These are phyloP conservation scores for Plectranthus barbatus DNA, from an alignment of 257 asterid species.

Conservation along the genomic window DNA sequence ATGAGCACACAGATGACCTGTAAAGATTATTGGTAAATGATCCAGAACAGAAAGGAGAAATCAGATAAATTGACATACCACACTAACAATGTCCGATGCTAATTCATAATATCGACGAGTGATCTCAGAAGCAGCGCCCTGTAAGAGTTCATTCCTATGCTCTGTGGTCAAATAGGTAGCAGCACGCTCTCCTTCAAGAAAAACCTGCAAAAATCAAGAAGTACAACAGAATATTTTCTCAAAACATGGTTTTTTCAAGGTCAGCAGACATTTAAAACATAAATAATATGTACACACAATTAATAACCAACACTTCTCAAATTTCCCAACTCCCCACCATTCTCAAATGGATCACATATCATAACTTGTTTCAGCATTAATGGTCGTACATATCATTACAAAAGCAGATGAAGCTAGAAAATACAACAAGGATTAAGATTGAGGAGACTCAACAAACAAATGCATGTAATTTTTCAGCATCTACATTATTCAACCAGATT, in stretches of 20 bases:
- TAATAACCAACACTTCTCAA: neutral
- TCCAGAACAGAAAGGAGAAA: constrained; percentile 1
- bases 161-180: constrained; percentile 49
- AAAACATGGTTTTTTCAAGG: neutral
- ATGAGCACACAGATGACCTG: neutral
- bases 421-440: neutral
- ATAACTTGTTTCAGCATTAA: neutral
- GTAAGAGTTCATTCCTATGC: constrained; percentile 55
- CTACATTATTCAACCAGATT: neutral
- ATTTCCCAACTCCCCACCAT: neutral
- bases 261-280: neutral
- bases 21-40: neutral
- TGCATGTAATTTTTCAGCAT: constrained; percentile 1
- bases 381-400: neutral
- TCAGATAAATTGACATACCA: constrained; percentile 44
- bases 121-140: constrained; percentile 64
- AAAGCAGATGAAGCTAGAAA: neutral
- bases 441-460: neutral
- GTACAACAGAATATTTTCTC: neutral
- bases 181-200: constrained; percentile 83
- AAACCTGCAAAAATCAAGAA: constrained; percentile 37
- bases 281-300: neutral
- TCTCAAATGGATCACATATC: neutral
- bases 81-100: constrained; percentile 72
- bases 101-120: constrained; percentile 68